Evolutionary conservation across 495 filamentous ascomycete species (phyloP).

Genomic region (Daldinia concentrica): DNA sequence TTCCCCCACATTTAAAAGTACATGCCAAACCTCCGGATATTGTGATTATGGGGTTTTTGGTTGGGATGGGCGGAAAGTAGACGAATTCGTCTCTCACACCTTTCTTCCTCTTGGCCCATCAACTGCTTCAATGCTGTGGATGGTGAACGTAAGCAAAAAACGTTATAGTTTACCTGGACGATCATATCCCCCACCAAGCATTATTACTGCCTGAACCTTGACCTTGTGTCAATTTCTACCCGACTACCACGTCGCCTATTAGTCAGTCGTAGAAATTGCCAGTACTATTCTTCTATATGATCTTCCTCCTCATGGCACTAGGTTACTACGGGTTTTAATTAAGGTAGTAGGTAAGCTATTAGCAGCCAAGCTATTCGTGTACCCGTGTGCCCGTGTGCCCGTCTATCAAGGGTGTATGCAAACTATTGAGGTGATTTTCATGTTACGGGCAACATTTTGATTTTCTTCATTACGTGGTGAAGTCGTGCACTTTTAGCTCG

Average conservation of each 20-base stretch:
- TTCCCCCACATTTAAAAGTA: conserved; percentile 15
- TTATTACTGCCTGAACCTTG: not conserved
- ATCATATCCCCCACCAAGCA: conserved; percentile 3
- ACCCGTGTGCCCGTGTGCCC: too few relatives aligned
- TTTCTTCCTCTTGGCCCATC: not conserved
- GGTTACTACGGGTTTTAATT: not conserved
- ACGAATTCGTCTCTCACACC: conserved; percentile 17
- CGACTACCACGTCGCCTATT: not conserved
- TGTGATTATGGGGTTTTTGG: conserved; percentile 2
- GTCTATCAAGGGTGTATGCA: not conserved
- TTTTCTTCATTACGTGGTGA: not conserved
- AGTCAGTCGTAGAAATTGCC: not conserved
- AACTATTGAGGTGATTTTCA: not conserved
- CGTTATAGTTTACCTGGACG: not conserved
- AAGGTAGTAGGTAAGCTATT: not conserved
- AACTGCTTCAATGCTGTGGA: not conserved
- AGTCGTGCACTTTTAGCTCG: not conserved
- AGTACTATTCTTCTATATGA: not conserved
- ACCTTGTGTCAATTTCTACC: conserved; percentile 1
- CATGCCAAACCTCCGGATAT: conserved; percentile 26
- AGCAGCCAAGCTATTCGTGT: not conserved
- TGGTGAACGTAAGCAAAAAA: not conserved
- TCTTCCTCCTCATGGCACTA: not conserved
- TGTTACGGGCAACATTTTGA: not conserved
- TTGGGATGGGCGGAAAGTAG: conserved; percentile 19